Evolutionary conservation across 495 filamentous ascomycete genomes (phyloP).

Genomic region (Penicillium coffeae): DNA sequence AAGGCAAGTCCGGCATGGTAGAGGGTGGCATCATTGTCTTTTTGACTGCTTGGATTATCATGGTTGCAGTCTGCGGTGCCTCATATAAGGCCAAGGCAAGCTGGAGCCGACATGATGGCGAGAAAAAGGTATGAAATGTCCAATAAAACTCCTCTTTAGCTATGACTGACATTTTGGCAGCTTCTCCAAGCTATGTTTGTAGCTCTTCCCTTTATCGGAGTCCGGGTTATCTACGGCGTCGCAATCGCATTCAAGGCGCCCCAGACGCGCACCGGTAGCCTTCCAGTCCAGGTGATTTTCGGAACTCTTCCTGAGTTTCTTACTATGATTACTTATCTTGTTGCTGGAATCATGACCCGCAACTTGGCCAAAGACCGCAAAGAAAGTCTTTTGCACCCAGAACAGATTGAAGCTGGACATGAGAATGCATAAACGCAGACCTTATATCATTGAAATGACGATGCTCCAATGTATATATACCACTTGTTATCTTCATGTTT

Average conservation of each 20-base stretch:
- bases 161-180: not conserved
- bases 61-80: not conserved
- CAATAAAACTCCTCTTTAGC: not conserved
- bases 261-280: conserved; percentile 3
- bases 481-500: too few relatives aligned
- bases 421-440: not conserved
- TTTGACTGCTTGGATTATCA: conserved; percentile 6
- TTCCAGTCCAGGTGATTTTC: conserved; percentile 14
- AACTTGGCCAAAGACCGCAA: conserved; percentile 3
- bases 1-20: not conserved
- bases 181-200: conserved; percentile 11
- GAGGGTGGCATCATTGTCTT: conserved; percentile 8
- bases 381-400: not conserved
- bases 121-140: conserved; percentile 9
- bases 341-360: conserved; percentile 9
- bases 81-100: conserved; percentile 2
- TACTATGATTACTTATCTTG: conserved; percentile 13
- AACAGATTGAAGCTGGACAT: not conserved
- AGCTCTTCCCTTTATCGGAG: conserved; percentile 14
- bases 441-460: not conserved
- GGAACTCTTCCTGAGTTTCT: conserved; percentile 17
- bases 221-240: conserved; percentile 14
- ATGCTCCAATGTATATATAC: too few relatives aligned
- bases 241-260: conserved; percentile 7
- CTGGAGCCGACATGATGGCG: not conserved